A percentile compares a stretch with the other conserved stretches of the same genome.
phyloP scores from a whole-genome alignment of 225 moss, liverwort and hornwort genomes.

The Pseudisothecium myosuroides region DNA sequence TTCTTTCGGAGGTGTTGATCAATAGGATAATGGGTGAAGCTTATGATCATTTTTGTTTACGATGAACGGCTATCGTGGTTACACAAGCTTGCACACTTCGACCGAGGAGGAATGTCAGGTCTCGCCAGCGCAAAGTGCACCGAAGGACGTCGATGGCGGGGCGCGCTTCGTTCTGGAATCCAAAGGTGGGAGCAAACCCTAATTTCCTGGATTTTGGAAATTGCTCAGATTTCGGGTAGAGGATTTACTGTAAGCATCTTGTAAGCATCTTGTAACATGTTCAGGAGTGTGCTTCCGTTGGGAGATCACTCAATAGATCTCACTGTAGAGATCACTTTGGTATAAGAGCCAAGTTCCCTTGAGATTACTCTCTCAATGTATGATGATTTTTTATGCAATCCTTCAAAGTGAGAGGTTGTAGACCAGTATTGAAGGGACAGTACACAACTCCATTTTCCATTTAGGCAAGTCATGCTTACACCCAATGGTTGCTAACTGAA shows the following conservation, averaged over 20 bases:
- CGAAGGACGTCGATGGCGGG: constrained; percentile 28
- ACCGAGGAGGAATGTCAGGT: background rate
- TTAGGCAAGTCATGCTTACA: background rate
- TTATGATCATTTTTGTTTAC: background rate
- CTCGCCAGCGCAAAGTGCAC: background rate
- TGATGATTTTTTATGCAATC: background rate
- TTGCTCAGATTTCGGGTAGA: background rate
- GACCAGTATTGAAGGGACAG: background rate
- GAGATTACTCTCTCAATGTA: background rate
- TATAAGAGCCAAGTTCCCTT: background rate
- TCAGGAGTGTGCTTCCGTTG: background rate
- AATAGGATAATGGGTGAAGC: background rate
- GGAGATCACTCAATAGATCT: background rate
- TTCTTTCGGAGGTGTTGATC: background rate
- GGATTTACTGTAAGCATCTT: background rate
- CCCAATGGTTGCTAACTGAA: background rate
- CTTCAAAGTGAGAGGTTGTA: background rate
- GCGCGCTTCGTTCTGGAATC: constrained; percentile 48
- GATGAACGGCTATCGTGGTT: constrained; percentile 8
- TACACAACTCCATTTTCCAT: background rate
- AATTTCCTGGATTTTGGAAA: background rate
- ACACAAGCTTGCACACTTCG: constrained; percentile 3
- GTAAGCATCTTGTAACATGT: background rate
- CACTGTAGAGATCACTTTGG: background rate
- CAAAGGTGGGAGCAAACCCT: constrained; percentile 18